A percentile compares a stretch with the other conserved stretches of the same genome.
phyloP scores from a whole-genome alignment of 148 eudicot genomes.

The Nyssa sinensis region DNA sequence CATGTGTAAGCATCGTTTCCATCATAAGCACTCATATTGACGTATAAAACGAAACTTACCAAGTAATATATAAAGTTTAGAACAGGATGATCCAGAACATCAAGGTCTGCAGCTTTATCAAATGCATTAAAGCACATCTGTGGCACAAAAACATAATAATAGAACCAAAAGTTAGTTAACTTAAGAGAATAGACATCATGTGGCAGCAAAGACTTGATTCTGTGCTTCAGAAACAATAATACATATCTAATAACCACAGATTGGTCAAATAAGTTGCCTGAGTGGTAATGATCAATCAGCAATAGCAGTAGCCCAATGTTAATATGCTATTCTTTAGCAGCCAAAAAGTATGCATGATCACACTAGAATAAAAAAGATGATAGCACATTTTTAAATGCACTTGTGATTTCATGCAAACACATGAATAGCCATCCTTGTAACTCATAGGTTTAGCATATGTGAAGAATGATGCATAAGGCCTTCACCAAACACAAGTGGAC shows the following conservation, averaged over 20 bases:
- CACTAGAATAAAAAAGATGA: neutral
- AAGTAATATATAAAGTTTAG: constrained; percentile 72
- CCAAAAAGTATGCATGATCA: neutral
- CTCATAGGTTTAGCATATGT: neutral
- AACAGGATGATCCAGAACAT: constrained; percentile 82
- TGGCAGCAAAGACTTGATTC: neutral
- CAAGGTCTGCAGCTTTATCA: constrained; percentile 76
- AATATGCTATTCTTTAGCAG: neutral
- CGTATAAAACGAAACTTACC: constrained; percentile 40
- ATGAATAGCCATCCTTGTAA: neutral
- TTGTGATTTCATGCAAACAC: neutral
- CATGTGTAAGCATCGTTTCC: neutral
- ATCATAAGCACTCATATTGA: neutral
- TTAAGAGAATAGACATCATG: neutral
- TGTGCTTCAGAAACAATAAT: neutral
- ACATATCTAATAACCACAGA: neutral
- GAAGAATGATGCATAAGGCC: neutral
- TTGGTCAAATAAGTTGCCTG: neutral
- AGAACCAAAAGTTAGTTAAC: neutral
- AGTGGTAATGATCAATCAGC: constrained; percentile 1
- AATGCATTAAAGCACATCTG: constrained; percentile 97
- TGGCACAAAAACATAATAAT: constrained; percentile 11
- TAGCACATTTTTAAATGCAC: neutral
- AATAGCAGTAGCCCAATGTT: neutral
- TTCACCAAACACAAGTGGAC: constrained; percentile 13